phyloP scores from a whole-genome alignment of 2,329 filamentous ascomycete species.

The Laburnicola sp. region DNA sequence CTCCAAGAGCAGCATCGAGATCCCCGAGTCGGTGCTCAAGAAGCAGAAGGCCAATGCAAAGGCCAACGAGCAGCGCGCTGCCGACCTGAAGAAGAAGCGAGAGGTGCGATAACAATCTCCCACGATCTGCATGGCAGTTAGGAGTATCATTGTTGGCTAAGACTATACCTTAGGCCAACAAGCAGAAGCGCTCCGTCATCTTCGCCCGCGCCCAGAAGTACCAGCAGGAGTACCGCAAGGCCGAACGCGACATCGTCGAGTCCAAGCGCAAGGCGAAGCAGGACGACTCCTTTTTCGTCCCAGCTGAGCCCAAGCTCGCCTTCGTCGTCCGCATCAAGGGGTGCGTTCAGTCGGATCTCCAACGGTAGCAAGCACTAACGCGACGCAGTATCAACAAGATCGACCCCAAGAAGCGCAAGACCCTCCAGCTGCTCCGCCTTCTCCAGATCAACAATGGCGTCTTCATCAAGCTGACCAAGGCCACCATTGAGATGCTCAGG shows the following conservation, averaged over 20 bases:
- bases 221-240: slow-evolving; percentile 98
- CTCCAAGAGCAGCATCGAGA: slow-evolving; percentile 92
- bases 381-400: slow-evolving; percentile 97
- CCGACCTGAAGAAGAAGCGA: slow-evolving; percentile 85
- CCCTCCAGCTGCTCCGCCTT: slow-evolving; percentile 98
- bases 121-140: slow-evolving; percentile 42
- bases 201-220: slow-evolving; percentile 99
- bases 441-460: slow-evolving; percentile 99
- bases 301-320: slow-evolving; percentile 94
- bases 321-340: slow-evolving; percentile 99
- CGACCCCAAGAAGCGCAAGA: slow-evolving; percentile 99
- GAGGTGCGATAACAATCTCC: slow-evolving; percentile 74
- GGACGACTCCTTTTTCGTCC: slow-evolving; percentile 91
- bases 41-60: slow-evolving; percentile 99
- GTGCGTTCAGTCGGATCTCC: slow-evolving; percentile 51
- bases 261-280: slow-evolving; percentile 86
- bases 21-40: slow-evolving; percentile 99
- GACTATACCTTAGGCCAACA: slow-evolving; percentile 78
- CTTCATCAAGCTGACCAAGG: slow-evolving; percentile 97
- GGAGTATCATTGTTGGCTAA: slow-evolving; percentile 46
- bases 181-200: slow-evolving; percentile 97
- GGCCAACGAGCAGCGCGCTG: slow-evolving; percentile 83
- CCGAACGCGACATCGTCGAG: slow-evolving; percentile 95
- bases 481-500: slow-evolving; percentile 94
- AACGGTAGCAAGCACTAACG: slow-evolving; percentile 9